phyloP scores from a whole-genome alignment of 2,329 filamentous ascomycete species.

The Chalaropsis ovoidea region DNA sequence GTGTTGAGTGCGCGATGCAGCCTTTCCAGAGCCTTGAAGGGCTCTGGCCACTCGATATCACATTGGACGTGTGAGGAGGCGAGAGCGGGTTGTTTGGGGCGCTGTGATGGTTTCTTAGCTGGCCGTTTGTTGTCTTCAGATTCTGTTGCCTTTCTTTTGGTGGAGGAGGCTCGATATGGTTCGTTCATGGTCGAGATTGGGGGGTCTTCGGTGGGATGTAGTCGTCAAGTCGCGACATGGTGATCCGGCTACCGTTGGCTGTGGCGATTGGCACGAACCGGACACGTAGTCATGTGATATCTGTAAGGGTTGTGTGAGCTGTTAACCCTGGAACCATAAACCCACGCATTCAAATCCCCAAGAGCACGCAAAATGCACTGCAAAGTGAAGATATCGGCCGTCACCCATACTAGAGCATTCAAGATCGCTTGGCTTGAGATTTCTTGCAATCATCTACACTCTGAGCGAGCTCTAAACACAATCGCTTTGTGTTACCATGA shows the following conservation, averaged over 20 bases:
- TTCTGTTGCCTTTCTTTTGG: neutral
- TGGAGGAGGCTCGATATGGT: neutral
- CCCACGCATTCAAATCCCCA: too few relatives aligned
- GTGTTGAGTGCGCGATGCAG: slow-evolving; percentile 80
- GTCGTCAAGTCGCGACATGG: neutral
- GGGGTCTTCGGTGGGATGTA: neutral
- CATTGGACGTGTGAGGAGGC: neutral
- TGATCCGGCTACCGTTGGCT: too few relatives aligned
- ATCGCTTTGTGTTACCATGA: slow-evolving; percentile 1
- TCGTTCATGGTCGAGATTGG: neutral
- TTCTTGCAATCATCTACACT: too few relatives aligned
- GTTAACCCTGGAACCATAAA: too few relatives aligned
- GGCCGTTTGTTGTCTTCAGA: neutral
- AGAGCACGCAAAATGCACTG: too few relatives aligned
- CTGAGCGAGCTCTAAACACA: neutral
- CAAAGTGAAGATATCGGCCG: too few relatives aligned
- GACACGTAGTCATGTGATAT: neutral
- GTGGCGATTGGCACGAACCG: neutral
- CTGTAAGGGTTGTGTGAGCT: neutral
- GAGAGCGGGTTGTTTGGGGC: neutral
- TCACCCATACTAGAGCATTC: too few relatives aligned
- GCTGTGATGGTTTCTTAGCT: neutral
- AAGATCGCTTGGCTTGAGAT: too few relatives aligned
- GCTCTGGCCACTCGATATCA: slow-evolving; percentile 54
- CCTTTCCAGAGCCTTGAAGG: slow-evolving; percentile 61